Base-by-base conservation (phyloP, 2,329 filamentous ascomycete genomes). In the Helotiales sp. region DNA sequence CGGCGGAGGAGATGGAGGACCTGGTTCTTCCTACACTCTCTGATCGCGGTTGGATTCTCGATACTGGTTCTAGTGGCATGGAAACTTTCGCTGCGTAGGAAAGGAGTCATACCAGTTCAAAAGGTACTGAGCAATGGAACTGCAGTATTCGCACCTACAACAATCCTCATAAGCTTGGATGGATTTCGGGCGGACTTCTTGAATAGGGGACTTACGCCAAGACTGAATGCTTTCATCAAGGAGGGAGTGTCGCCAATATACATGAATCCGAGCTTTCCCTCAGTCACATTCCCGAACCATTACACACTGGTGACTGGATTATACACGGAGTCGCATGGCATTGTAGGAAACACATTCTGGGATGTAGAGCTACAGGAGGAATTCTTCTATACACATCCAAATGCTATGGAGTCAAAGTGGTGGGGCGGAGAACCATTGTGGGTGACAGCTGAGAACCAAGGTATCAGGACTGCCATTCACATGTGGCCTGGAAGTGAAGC, bases 401-500 rank as follows among this genome's bases (percentile, higher is more conserved):
- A 77, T 1, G 81, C 91, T 63, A 83, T 96, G 74, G 85, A 93
- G 64, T 79, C 90, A 1, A 91, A 93, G 71, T 99, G 95, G 93
- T 99, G 95, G 93, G 86, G 83, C 38, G 95, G 92, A 2, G 92
- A 98, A 71, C 95, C 95, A 0, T 80, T 99, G 29, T 99, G 95
- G 95, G 88, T 89, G 25, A 96, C 93, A 1, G 93, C 93, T 5
- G 95, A 98, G 76, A 84, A 83, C 57, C 88, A 91, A 65, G 89
- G 89, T 5, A 79, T 96, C 30, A 83, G 84, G 56, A 86, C 87
- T 29, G 95, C 91, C 0, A 86, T 99, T 25, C 95, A 99, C 72
- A 99, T 99, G 95, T 99, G 95, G 95, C 95, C 95, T 1, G 95
- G 95, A 2, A 96, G 90, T 42, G 95, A 99, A 75, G 93, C 93